A percentile compares a stretch with the other conserved stretches of the same genome.
Conservation (phyloP, 202 grass and related monocot species). For the Bolboschoenoplectus hybrid region DNA sequence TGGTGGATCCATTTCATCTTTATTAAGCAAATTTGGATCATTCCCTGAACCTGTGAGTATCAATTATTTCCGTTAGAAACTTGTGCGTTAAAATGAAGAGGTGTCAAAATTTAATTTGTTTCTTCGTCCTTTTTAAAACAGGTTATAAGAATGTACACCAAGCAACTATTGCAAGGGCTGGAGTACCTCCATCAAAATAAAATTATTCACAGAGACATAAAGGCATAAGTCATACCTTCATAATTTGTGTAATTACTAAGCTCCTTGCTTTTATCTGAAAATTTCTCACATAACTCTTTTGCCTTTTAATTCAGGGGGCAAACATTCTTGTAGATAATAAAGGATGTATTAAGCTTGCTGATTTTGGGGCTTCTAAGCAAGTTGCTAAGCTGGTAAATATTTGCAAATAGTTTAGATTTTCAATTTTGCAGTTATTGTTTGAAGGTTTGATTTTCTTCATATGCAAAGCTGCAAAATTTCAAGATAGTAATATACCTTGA, state of each 20-base stretch:
- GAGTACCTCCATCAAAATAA: conserved; percentile 92
- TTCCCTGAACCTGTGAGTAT: conserved; percentile 83
- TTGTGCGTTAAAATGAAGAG: not conserved
- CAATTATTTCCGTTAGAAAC: conserved; percentile 28
- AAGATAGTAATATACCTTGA: conserved; percentile 10
- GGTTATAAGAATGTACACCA: conserved; percentile 98
- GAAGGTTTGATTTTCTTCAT: conserved; percentile 1
- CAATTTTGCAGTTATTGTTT: not conserved
- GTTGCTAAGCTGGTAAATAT: conserved; percentile 82
- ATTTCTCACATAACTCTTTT: not conserved
- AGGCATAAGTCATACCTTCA: conserved; percentile 53
- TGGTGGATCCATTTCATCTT: conserved; percentile 91
- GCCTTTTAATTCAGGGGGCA: conserved; percentile 65
- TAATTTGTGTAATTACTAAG: conserved; percentile 24
- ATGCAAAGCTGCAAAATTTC: not conserved
- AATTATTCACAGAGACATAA: conserved; percentile 99
- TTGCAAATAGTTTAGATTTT: not conserved
- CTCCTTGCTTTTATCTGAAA: not conserved
- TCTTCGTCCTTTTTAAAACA: conserved; percentile 39
- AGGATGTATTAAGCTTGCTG: conserved; percentile 98
- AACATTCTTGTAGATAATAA: conserved; percentile 99
- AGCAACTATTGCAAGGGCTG: conserved; percentile 84
- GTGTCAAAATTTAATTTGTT: conserved; percentile 26
- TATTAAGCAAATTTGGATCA: conserved; percentile 85
- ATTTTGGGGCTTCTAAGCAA: conserved; percentile 99